These are phyloP conservation scores for Monosporascus cannonballus DNA, from an alignment of 2,329 filamentous ascomycete genomes.

Conservation along the genomic window DNA sequence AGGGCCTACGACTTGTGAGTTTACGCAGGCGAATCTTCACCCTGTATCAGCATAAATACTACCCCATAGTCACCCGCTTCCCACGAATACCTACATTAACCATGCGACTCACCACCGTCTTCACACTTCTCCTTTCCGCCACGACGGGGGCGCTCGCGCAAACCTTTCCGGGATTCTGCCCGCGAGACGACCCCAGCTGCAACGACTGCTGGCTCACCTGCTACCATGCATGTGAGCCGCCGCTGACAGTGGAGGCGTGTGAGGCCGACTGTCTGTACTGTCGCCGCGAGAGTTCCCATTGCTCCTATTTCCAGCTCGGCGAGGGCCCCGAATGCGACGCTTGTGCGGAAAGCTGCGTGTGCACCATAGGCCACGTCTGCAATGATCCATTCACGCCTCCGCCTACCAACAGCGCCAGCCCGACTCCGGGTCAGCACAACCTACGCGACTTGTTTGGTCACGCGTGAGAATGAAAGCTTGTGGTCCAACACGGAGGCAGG, in stretches of 20 bases:
- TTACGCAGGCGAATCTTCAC: no score
- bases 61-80: no score
- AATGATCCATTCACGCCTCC: neutral
- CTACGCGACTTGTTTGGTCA: neutral
- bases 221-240: neutral
- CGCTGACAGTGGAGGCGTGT: neutral
- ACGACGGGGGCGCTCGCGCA: neutral
- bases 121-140: neutral
- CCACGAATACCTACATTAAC: neutral
- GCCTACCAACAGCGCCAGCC: neutral
- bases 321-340: neutral
- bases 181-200: neutral
- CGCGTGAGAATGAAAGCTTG: neutral
- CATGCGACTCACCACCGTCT: neutral
- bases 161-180: neutral
- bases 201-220: neutral
- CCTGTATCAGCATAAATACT: no score
- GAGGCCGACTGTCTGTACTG: neutral
- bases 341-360: neutral
- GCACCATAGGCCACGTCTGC: neutral
- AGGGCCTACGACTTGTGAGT: no score
- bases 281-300: neutral
- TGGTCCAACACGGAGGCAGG: no score
- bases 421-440: neutral
- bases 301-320: neutral